These are phyloP conservation scores for Solanum pennellii DNA, from an alignment of 257 asterid genomes.

Conservation along the genomic window DNA sequence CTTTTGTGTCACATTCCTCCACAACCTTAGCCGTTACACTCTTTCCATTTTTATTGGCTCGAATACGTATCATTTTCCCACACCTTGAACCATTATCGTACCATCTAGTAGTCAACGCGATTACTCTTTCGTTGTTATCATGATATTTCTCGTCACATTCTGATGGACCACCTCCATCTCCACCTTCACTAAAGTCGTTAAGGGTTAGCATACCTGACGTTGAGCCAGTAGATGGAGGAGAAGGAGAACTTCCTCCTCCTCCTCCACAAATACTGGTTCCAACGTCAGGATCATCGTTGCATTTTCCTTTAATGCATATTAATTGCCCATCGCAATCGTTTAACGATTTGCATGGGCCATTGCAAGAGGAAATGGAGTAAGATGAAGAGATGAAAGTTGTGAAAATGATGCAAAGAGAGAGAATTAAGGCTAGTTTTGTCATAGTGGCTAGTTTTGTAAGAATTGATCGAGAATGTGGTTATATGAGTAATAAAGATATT, in stretches of 20 bases:
- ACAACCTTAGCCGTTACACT: conserved; percentile 45
- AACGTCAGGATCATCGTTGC: conserved; percentile 23
- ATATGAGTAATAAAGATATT: no score
- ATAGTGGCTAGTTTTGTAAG: no score
- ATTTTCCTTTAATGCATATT: conserved; percentile 17
- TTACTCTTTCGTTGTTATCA: conserved; percentile 15
- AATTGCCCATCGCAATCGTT: conserved; percentile 20
- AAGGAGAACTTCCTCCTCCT: background rate
- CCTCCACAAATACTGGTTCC: background rate
- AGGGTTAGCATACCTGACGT: conserved; percentile 25
- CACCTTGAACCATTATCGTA: conserved; percentile 21
- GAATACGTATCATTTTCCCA: conserved; percentile 15
- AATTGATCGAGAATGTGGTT: no score
- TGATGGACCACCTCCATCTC: conserved; percentile 30
- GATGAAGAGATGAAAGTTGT: background rate
- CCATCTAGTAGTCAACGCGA: conserved; percentile 38
- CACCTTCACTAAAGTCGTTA: conserved; percentile 32
- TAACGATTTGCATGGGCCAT: conserved; percentile 10
- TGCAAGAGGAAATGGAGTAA: conserved; percentile 17
- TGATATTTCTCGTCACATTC: conserved; percentile 27
- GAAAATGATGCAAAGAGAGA: no score
- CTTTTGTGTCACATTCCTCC: conserved; percentile 42
- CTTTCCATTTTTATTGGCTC: conserved; percentile 16
- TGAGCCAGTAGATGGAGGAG: background rate
- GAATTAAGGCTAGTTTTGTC: no score